Percentiles rank a stretch among this genome's conserved stretches.
Conservation (phyloP, 192 early-diverging fungal genomes). For the Geranomyces variabilis region DNA sequence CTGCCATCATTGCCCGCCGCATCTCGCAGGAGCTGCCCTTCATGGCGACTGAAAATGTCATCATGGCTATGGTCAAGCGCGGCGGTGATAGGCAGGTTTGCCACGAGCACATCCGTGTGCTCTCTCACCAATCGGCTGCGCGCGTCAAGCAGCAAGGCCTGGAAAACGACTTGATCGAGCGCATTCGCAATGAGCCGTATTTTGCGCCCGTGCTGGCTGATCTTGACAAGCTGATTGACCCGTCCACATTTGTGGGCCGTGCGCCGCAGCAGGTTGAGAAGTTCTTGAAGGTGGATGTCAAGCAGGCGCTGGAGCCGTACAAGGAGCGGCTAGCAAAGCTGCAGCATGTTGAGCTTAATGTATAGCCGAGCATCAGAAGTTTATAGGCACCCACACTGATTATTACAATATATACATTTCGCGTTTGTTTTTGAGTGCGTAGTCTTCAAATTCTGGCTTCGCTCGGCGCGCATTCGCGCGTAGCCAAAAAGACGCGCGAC, state of each 20-base stretch:
- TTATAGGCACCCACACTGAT: too few species aligned
- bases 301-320: conserved; percentile 81
- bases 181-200: conserved; percentile 79
- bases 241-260: conserved; percentile 89
- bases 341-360: conserved; percentile 71
- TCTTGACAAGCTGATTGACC: conserved; percentile 72
- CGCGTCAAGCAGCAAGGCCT: conserved; percentile 90
- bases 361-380: too few species aligned
- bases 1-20: conserved; percentile 86
- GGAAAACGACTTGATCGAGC: conserved; percentile 94
- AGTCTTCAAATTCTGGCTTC: too few species aligned
- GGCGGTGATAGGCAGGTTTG: conserved; percentile 94
- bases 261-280: conserved; percentile 90
- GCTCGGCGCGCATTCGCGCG: too few species aligned
- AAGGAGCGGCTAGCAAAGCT: conserved; percentile 59
- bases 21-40: conserved; percentile 96
- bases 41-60: conserved; percentile 99
- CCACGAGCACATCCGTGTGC: conserved; percentile 96
- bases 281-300: conserved; percentile 82
- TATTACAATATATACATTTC: too few species aligned
- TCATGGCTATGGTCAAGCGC: conserved; percentile 98
- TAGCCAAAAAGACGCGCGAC: too few species aligned
- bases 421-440: too few species aligned
- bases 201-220: conserved; percentile 85
- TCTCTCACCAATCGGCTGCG: conserved; percentile 88